Evolutionary conservation across 1,284 basidiomycete species (phyloP), one percentile per base, ranked within the genome.

Genomic region (Trichosporon coremiiforme): DNA sequence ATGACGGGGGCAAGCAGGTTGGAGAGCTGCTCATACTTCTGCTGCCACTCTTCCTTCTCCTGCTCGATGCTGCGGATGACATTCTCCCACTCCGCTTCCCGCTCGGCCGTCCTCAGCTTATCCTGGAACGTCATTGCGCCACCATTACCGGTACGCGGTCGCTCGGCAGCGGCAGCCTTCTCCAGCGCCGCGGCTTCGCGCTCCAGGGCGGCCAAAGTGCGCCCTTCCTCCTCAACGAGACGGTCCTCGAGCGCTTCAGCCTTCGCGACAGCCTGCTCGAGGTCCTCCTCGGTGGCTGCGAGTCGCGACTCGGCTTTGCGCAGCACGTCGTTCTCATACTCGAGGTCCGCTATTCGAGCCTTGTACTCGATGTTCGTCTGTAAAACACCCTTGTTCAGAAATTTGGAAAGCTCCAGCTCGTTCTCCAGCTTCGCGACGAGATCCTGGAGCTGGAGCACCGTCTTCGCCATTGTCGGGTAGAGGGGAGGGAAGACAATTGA

Each of bases 321-420:
- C 13, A 82, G 73, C 0, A 74, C 72, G 0, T 63, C 33, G 69
- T 82, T 82, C 69, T 82, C 77, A 20, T 65, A 66, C 66, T 81
- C 77, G 25, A 82, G 68, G 62, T 70, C 70, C 22, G 65, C 76
- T 45, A 82, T 76, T 10, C 76, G 76, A 15, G 76, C 47, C 65
- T 79, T 79, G 68, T 76, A 71, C 66, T 82, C 80, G 0, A 71
- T 66, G 66, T 78, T 79, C 15, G 76, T 72, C 64, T 76, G 75
- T 7, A 82, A 71, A 31, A 79, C 75, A 17, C 80, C 80, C 64
- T 79, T 80, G 71, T 81, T 81, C 64, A 82, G 74, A 35, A 80
- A 79, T 1, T 76, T 75, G 17, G 77, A 75, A 17, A 79, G 74
- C 67, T 80, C 76, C 31, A 80, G 76, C 74, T 82, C 80, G 65